These are phyloP conservation scores for Starmera pachycereana DNA, from an alignment of 805 yeast species.

Conservation along the genomic window DNA sequence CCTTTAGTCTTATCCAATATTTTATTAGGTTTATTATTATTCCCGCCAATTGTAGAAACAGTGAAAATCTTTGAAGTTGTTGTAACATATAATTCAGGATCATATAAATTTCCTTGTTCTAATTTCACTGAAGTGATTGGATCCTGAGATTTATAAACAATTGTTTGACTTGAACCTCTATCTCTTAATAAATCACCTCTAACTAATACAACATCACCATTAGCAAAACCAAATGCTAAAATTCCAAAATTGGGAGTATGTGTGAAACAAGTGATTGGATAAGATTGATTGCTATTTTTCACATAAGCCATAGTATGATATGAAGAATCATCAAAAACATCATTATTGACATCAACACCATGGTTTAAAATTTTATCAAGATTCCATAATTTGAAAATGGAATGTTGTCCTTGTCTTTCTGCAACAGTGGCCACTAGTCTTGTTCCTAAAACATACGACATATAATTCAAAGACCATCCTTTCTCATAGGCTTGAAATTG, in stretches of 20 bases:
- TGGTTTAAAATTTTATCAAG: constrained; percentile 35
- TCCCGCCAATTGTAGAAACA: constrained; percentile 69
- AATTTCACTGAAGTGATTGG: constrained; percentile 76
- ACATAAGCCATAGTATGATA: constrained; percentile 56
- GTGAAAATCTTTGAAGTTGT: constrained; percentile 67
- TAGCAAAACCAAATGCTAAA: constrained; percentile 68
- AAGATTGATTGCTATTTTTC: constrained; percentile 64
- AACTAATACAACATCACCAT: constrained; percentile 72
- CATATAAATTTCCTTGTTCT: constrained; percentile 28
- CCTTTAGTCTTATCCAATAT: constrained; percentile 36
- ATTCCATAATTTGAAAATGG: constrained; percentile 65
- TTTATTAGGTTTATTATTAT: constrained; percentile 50
- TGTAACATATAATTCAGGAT: constrained; percentile 52
- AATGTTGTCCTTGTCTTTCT: constrained; percentile 63
- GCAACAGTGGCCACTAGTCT: constrained; percentile 61
- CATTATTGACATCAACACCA: constrained; percentile 6
- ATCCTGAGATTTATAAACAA: constrained; percentile 58
- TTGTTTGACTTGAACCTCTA: constrained; percentile 80
- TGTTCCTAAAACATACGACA: constrained; percentile 37
- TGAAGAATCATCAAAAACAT: constrained; percentile 23
- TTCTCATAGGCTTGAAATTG: constrained; percentile 55
- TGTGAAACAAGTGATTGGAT: constrained; percentile 63
- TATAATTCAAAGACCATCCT: constrained; percentile 52
- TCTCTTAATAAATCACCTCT: constrained; percentile 86
- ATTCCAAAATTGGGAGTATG: constrained; percentile 47